Evolutionary conservation across 2,329 filamentous ascomycete species (phyloP), one percentile per base, ranked within the genome.

Genomic region (Sclerotinia nivalis): DNA sequence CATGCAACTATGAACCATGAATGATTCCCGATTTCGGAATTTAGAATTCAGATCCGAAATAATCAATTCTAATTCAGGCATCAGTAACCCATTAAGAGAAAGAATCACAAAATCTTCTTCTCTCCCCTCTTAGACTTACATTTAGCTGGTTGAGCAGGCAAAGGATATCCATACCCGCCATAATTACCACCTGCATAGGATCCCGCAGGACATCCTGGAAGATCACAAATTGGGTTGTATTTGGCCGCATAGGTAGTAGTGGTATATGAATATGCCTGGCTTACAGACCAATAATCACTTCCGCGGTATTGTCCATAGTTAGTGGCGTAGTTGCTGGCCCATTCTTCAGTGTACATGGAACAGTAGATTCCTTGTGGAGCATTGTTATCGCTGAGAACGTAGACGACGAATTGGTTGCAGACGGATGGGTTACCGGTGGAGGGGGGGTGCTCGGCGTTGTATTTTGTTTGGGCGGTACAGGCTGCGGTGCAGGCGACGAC

Each of bases 331-430:
- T 71, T 50, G 2, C 45, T 4, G 3, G 74, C 73, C 75, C 75
- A 76, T 8, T 65, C 31, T 45, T 77, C 68, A 6, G 47, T 75
- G 40, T 76, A 78, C 71, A 78, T 73, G 22, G 73, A 68, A 69
- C 80, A 81, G 73, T 80, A 80, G 43, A 78, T 78, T n/a, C 79
- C 80, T 58, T 80, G 76, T 2, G 80, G 78, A 37, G 77, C 69
- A 22, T 75, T 76, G 66, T 79, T 78, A 67, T 79, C 76, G 43
- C 73, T 75, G 22, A 81, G 73, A n/a, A 81, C 76, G 66, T 81
- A 81, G 15, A 77, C 76, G 47, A 79, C 79, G 72, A 77, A 80
- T 74, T 80, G 80, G 72, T 80, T 80, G 76, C 80, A 81, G 50
- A 78, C 72, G 67, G 74, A 75, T 67, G 79, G 80, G 13, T 74